These are phyloP conservation scores for Dorcoceras hygrometricum DNA, from an alignment of 257 asterid genomes.

Conservation along the genomic window DNA sequence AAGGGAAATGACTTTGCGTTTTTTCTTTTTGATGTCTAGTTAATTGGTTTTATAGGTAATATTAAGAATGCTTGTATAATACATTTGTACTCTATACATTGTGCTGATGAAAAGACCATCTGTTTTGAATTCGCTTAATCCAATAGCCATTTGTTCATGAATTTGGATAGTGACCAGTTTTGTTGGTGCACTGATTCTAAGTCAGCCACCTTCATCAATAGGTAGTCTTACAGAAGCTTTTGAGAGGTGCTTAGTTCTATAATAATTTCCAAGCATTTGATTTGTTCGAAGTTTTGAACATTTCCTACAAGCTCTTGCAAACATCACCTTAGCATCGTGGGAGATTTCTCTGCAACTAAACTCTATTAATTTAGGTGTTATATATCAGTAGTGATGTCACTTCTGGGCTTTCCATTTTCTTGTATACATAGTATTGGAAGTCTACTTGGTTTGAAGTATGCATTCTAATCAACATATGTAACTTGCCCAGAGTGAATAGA, in stretches of 20 bases:
- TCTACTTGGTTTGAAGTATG: no score
- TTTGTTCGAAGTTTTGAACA: no score
- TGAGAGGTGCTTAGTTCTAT: no score
- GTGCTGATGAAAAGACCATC: not conserved
- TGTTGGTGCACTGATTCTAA: not conserved
- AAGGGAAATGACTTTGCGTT: not conserved
- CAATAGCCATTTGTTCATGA: not conserved
- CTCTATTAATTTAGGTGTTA: not conserved
- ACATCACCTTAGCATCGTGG: no score
- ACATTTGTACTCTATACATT: not conserved
- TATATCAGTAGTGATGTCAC: not conserved
- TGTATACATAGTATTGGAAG: not conserved
- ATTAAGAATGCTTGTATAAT: not conserved
- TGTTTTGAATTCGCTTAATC: not conserved
- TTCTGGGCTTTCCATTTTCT: no score
- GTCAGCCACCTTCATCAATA: not conserved
- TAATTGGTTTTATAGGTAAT: not conserved
- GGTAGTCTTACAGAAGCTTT: no score
- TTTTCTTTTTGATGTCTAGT: not conserved
- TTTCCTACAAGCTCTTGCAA: no score
- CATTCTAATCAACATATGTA: not conserved
- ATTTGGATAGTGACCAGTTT: not conserved
- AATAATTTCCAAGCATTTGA: no score
- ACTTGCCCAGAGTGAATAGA: not conserved
- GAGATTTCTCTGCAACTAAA: not conserved